Evolutionary conservation across 148 eudicot genomes (phyloP).

Genomic region (Hydrangea macrophylla): DNA sequence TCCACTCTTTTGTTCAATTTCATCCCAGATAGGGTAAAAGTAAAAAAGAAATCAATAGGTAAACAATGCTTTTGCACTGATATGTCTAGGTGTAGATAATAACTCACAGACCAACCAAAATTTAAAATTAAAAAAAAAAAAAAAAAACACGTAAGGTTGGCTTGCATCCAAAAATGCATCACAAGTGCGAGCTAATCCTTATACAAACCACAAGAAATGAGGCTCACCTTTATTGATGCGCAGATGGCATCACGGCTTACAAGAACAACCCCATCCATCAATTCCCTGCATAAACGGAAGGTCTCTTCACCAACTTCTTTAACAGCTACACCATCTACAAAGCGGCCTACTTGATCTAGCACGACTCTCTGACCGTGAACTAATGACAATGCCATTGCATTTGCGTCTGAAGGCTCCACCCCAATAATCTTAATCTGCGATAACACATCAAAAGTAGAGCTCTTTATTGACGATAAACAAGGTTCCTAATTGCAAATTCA

Average conservation of each 20-base stretch:
- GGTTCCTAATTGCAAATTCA: neutral
- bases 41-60: neutral
- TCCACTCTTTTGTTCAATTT: neutral
- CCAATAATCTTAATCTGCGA: constrained; percentile 80
- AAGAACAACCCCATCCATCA: constrained; percentile 92
- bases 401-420: constrained; percentile 94
- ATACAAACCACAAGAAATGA: neutral
- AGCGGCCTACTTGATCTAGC: constrained; percentile 95
- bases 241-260: constrained; percentile 98
- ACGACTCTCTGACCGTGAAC: constrained; percentile 76
- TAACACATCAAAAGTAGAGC: constrained; percentile 13
- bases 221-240: constrained; percentile 89
- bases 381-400: constrained; percentile 95
- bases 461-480: neutral
- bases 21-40: neutral
- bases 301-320: constrained; percentile 96
- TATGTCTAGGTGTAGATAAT: too few relatives aligned
- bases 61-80: neutral
- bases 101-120: neutral
- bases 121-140: too few relatives aligned
- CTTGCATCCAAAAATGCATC: neutral
- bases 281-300: constrained; percentile 73
- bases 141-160: neutral
- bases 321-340: constrained; percentile 98
- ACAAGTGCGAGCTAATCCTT: neutral